Percentiles rank a stretch among this genome's conserved stretches.
Conservation (phyloP, 2,329 filamentous ascomycete genomes). For the Aureobasidium melanogenum region DNA sequence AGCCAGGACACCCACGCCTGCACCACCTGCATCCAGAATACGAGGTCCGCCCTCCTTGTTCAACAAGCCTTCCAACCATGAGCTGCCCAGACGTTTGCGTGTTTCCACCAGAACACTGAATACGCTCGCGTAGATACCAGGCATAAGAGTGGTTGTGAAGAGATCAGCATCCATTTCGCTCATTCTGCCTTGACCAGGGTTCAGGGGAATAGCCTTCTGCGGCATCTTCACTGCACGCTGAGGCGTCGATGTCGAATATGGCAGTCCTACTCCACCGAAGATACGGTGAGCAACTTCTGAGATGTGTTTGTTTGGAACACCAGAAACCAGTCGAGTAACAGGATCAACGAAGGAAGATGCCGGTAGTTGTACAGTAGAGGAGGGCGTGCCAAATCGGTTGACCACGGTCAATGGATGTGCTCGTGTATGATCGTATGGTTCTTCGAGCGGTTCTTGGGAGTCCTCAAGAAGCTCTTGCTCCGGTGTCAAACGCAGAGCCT, state of each 20-base stretch:
- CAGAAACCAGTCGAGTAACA: constrained; percentile 57
- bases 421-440: constrained; percentile 36
- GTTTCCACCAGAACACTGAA: constrained; percentile 64
- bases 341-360: constrained; percentile 60
- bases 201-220: constrained; percentile 57
- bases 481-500: background rate
- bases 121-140: constrained; percentile 60
- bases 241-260: constrained; percentile 67
- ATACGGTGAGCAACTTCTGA: constrained; percentile 59
- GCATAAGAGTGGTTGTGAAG: constrained; percentile 60
- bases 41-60: constrained; percentile 51
- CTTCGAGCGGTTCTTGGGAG: constrained; percentile 3
- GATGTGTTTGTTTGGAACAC: constrained; percentile 61
- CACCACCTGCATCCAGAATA: constrained; percentile 66
- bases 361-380: constrained; percentile 68
- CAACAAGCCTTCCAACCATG: constrained; percentile 60
- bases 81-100: constrained; percentile 59
- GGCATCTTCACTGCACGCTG: constrained; percentile 44
- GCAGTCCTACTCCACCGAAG: constrained; percentile 70
- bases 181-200: constrained; percentile 58
- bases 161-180: constrained; percentile 66
- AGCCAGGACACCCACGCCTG: constrained; percentile 63
- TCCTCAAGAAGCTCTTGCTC: constrained; percentile 15
- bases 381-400: constrained; percentile 65
- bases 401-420: constrained; percentile 65